Conservation (phyloP, 2,329 filamentous ascomycete species). For the Claviceps purpurea region DNA sequence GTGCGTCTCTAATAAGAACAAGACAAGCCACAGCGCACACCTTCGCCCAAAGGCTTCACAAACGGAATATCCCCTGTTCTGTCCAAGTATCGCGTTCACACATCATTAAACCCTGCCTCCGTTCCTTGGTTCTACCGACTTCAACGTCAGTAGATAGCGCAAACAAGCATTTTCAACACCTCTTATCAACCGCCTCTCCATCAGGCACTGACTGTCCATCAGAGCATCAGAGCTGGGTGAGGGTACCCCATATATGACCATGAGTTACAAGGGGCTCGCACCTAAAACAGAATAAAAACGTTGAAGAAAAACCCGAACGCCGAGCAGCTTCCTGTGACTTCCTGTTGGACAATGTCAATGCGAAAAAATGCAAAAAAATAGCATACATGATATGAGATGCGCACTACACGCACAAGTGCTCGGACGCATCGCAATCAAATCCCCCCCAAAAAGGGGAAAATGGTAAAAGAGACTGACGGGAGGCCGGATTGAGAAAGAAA, state of each 20-base stretch:
- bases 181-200: neutral
- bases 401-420: neutral
- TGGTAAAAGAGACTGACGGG: neutral
- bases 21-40: neutral
- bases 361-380: slow-evolving; percentile 13
- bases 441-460: neutral
- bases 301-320: slow-evolving; percentile 11
- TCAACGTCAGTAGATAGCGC: neutral
- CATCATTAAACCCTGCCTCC: neutral
- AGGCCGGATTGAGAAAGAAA: neutral
- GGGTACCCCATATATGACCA: neutral
- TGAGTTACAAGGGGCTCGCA: neutral
- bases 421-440: neutral
- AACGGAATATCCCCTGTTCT: too few species aligned
- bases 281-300: neutral
- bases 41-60: neutral
- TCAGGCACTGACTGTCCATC: neutral
- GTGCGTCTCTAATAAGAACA: neutral
- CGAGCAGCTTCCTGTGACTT: slow-evolving; percentile 12
- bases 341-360: slow-evolving; percentile 14
- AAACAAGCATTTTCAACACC: neutral
- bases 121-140: neutral
- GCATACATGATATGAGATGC: neutral
- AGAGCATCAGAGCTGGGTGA: neutral
- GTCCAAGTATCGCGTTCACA: neutral